Conservation (phyloP, 306 rosid genomes). For the Sicyos baderoa region DNA sequence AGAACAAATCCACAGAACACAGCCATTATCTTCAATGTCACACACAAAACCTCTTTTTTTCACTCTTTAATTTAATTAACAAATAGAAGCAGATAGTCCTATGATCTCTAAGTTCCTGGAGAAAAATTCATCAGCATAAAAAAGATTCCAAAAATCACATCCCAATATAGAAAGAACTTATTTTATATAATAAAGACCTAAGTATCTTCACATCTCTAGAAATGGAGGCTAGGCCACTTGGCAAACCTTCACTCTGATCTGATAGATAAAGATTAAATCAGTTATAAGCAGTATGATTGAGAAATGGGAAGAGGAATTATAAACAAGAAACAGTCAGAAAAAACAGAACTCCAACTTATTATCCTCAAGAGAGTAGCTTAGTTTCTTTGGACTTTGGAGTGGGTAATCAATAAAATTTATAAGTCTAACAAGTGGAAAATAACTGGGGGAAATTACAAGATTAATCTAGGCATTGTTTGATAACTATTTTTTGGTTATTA, state of each 20-base stretch:
- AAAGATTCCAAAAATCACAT: background rate
- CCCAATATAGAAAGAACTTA: no score
- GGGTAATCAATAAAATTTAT: background rate
- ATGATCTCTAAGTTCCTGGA: background rate
- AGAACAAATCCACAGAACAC: conserved; percentile 9
- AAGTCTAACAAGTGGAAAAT: background rate
- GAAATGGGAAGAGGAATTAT: background rate
- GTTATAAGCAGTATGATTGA: background rate
- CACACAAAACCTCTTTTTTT: background rate
- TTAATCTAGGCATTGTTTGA: no score
- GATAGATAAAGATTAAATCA: background rate
- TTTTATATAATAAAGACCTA: no score
- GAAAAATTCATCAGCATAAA: background rate
- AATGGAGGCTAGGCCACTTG: background rate
- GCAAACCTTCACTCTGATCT: conserved; percentile 6
- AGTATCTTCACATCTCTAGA: no score
- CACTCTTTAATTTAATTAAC: background rate
- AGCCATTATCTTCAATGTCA: conserved; percentile 4
- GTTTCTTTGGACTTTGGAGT: background rate
- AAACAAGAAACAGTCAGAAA: background rate
- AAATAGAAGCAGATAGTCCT: background rate
- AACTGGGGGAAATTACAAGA: background rate
- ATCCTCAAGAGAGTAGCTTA: background rate
- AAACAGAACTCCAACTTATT: background rate
- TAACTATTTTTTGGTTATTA: no score